A percentile compares a stretch with the other conserved stretches of the same genome.
phyloP scores from a whole-genome alignment of 495 filamentous ascomycete genomes.

The Podospora didyma region DNA sequence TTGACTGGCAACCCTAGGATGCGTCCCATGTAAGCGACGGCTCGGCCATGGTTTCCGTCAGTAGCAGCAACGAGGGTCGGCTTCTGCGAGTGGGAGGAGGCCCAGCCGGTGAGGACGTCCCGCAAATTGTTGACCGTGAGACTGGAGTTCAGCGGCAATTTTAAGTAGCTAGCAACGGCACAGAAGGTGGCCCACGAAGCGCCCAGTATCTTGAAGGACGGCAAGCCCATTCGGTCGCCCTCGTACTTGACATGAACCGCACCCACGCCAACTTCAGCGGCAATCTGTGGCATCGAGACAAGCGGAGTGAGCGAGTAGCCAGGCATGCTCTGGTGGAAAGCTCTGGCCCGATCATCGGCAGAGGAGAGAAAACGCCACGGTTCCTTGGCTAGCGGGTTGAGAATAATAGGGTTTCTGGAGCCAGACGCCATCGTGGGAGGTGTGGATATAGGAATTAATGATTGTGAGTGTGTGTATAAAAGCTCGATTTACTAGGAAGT shows the following conservation, averaged over 20 bases:
- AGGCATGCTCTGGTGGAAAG: slow-evolving; percentile 52
- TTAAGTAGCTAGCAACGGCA: slow-evolving; percentile 42
- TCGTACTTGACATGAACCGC: slow-evolving; percentile 59
- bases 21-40: slow-evolving; percentile 60
- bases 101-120: no score
- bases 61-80: slow-evolving; percentile 51
- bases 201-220: slow-evolving; percentile 73
- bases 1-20: slow-evolving; percentile 45
- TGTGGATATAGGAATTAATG: no score
- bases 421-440: no score
- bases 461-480: no score
- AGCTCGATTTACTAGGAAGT: no score
- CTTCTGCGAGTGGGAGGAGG: neutral
- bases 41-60: slow-evolving; percentile 70
- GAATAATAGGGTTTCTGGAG: no score
- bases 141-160: slow-evolving; percentile 1
- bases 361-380: no score
- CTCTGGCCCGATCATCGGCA: no score
- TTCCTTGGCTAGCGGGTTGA: no score
- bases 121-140: no score
- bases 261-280: slow-evolving; percentile 50
- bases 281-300: slow-evolving; percentile 46
- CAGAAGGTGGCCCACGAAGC: slow-evolving; percentile 68
- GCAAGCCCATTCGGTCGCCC: slow-evolving; percentile 55
- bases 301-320: slow-evolving; percentile 48